Conservation (phyloP, 768 basidiomycete species). For the Lenzites betulinus region DNA sequence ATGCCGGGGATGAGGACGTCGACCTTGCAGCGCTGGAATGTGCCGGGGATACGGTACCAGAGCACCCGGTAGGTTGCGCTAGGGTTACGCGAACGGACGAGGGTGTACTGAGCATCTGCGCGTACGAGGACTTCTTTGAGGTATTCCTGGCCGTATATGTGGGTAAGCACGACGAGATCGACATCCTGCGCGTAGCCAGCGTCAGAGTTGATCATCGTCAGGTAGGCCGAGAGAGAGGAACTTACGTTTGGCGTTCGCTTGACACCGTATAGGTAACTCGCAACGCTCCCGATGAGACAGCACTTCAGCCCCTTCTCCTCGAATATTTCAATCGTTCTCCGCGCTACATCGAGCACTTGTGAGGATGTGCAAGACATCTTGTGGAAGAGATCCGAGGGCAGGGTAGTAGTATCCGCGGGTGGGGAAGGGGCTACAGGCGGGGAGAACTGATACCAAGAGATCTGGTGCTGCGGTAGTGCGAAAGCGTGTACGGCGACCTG, state of each 20-base stretch:
- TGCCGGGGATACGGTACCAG: slow-evolving; percentile 34
- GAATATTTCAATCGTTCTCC: slow-evolving; percentile 17
- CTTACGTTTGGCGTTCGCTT: slow-evolving; percentile 26
- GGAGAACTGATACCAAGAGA: too few species aligned
- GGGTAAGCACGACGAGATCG: slow-evolving; percentile 46
- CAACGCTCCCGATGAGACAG: slow-evolving; percentile 30
- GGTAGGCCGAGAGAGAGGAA: background rate
- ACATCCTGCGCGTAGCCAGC: slow-evolving; percentile 41
- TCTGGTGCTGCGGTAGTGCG: too few species aligned
- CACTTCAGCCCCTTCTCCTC: slow-evolving; percentile 18
- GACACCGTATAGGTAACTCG: slow-evolving; percentile 25
- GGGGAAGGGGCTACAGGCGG: too few species aligned
- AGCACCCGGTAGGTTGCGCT: slow-evolving; percentile 44
- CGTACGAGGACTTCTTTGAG: slow-evolving; percentile 43
- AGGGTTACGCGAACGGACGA: slow-evolving; percentile 40
- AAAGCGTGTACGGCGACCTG: too few species aligned
- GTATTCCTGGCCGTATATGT: slow-evolving; percentile 34
- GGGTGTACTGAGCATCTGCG: slow-evolving; percentile 38
- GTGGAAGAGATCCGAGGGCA: too few species aligned
- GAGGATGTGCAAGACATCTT: background rate
- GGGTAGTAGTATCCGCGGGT: too few species aligned
- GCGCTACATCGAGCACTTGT: slow-evolving; percentile 20
- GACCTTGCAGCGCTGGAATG: slow-evolving; percentile 31
- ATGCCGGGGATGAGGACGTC: slow-evolving; percentile 36
- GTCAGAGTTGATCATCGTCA: background rate